phyloP scores from a whole-genome alignment of 106 monocot genomes.

The Iris macrosiphon region DNA sequence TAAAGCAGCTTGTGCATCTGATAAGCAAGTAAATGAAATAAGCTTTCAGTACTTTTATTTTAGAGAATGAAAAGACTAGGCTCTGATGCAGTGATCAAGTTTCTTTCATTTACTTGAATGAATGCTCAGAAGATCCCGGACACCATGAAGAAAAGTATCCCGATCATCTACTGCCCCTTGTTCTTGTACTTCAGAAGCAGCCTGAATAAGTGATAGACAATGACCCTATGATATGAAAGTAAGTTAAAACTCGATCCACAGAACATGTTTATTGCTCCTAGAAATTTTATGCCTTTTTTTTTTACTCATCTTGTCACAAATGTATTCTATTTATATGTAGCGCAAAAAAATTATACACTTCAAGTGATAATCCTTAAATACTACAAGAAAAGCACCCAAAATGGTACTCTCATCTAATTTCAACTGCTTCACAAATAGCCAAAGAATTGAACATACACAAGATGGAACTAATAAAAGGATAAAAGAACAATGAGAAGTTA shows the following conservation, averaged over 20 bases:
- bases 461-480: too few relatives aligned
- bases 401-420: too few relatives aligned
- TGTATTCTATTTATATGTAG: too few relatives aligned
- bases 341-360: too few relatives aligned
- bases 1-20: slow-evolving; percentile 65
- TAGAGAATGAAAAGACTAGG: background rate
- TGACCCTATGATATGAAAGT: slow-evolving; percentile 40
- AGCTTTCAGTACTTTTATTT: background rate
- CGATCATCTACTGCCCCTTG: slow-evolving; percentile 95
- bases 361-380: too few relatives aligned
- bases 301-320: too few relatives aligned
- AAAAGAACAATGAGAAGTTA: too few relatives aligned
- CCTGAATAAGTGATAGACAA: slow-evolving; percentile 58
- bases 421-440: too few relatives aligned
- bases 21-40: slow-evolving; percentile 7
- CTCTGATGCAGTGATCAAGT: background rate
- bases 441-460: too few relatives aligned
- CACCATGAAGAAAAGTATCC: slow-evolving; percentile 87
- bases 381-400: too few relatives aligned
- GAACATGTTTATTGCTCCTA: background rate
- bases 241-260: background rate
- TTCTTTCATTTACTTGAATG: slow-evolving; percentile 49
- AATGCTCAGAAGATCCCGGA: slow-evolving; percentile 80
- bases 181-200: slow-evolving; percentile 81
- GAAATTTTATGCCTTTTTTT: too few relatives aligned